A percentile compares a stretch with the other conserved stretches of the same genome.
Evolutionary conservation across 2,329 filamentous ascomycete species (phyloP).

Genomic region (Nothophaeocryptopus gaeumannii): DNA sequence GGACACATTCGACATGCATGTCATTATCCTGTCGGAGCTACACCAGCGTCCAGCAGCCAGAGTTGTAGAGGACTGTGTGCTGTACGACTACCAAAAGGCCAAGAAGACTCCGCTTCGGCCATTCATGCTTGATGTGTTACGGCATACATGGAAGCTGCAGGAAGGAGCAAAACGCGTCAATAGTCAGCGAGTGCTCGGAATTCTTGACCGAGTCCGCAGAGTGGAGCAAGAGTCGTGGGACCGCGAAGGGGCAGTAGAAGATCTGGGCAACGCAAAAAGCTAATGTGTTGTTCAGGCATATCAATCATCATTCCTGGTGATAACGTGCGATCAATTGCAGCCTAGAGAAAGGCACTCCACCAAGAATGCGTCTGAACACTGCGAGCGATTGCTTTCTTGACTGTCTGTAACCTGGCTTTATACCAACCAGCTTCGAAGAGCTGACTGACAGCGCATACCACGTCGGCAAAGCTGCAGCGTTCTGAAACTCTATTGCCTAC

Average conservation of each 20-base stretch:
- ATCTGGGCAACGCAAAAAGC: conserved; percentile 17
- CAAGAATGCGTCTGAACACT: too few relatives aligned
- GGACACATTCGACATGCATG: conserved; percentile 59
- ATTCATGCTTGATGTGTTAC: conserved; percentile 63
- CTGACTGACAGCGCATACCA: too few relatives aligned
- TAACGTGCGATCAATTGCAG: neutral
- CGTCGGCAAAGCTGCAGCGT: too few relatives aligned
- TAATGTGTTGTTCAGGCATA: conserved; percentile 1
- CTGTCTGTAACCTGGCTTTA: too few relatives aligned
- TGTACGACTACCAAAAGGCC: conserved; percentile 68
- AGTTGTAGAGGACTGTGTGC: conserved; percentile 72
- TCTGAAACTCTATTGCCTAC: too few relatives aligned
- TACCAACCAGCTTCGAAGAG: too few relatives aligned
- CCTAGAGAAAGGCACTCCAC: too few relatives aligned
- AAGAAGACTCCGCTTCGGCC: conserved; percentile 57
- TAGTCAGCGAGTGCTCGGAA: conserved; percentile 51
- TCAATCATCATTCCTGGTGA: neutral
- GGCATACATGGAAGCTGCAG: conserved; percentile 59
- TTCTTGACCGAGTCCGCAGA: conserved; percentile 57
- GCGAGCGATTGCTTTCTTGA: too few relatives aligned
- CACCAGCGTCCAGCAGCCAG: conserved; percentile 70
- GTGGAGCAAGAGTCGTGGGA: conserved; percentile 77
- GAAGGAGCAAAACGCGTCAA: conserved; percentile 56
- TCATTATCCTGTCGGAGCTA: conserved; percentile 69
- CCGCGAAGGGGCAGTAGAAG: conserved; percentile 64